Evolutionary conservation across 495 filamentous ascomycete genomes (phyloP).

Genomic region (Xylaria venustula): DNA sequence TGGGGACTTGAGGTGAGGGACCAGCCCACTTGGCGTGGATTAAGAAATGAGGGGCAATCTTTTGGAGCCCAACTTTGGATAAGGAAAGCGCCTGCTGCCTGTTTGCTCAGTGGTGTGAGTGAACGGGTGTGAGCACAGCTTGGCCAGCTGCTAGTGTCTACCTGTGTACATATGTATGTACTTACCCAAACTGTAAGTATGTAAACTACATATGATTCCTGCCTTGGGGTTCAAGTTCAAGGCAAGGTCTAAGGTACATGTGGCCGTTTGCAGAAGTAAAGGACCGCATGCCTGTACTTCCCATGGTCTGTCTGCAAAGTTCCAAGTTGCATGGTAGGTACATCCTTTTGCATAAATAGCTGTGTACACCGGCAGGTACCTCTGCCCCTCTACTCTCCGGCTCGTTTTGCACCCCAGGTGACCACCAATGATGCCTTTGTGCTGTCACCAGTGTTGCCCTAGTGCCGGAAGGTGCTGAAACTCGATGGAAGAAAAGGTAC

Average conservation of each 20-base stretch:
- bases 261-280: neutral
- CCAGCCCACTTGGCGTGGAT: slow-evolving; percentile 14
- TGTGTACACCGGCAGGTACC: neutral
- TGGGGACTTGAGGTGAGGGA: slow-evolving; percentile 3
- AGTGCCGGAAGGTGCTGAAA: slow-evolving; percentile 7
- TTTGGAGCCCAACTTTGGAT: slow-evolving; percentile 9
- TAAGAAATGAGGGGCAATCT: slow-evolving; percentile 17
- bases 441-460: slow-evolving; percentile 4
- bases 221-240: no score
- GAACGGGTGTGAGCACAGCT: no score
- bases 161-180: no score
- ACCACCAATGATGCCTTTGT: slow-evolving; percentile 10
- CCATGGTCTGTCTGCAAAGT: neutral
- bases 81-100: neutral
- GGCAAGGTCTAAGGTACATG: no score
- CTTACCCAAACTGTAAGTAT: no score
- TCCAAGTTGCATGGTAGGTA: slow-evolving; percentile 4
- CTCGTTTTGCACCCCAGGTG: neutral
- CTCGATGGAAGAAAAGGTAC: slow-evolving; percentile 7
- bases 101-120: no score
- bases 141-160: neutral
- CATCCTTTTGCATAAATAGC: neutral
- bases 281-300: no score
- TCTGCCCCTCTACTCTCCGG: neutral
- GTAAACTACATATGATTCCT: no score